Evolutionary conservation across 148 eudicot genomes (phyloP).

Genomic region (Polygonum maritimum): DNA sequence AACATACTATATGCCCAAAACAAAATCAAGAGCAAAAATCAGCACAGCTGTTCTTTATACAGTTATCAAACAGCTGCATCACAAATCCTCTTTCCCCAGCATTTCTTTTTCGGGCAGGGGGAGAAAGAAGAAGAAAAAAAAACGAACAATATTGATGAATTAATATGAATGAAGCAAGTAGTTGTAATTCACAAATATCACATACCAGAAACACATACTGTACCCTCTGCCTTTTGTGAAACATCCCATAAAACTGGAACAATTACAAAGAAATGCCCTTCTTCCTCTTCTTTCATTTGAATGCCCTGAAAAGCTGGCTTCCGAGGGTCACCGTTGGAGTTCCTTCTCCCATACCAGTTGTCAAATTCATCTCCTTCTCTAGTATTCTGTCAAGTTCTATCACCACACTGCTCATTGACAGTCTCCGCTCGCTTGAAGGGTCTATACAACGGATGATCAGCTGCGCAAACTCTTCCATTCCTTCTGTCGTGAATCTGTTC

Average conservation of each 20-base stretch:
- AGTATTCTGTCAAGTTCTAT: constrained; percentile 82
- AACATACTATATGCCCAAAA: not conserved
- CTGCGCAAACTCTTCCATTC: constrained; percentile 83
- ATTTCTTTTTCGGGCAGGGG: not conserved
- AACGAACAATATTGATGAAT: not conserved
- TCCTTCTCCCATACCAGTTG: constrained; percentile 92
- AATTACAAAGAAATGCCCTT: not conserved
- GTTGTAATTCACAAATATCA: not conserved
- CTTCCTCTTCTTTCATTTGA: constrained; percentile 25
- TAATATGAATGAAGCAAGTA: constrained; percentile 5
- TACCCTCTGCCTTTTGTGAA: not conserved
- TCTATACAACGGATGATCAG: constrained; percentile 64
- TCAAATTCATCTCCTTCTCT: constrained; percentile 91
- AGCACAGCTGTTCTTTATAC: constrained; percentile 12
- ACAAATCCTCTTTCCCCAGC: not conserved
- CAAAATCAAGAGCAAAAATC: constrained; percentile 1
- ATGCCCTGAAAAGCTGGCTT: constrained; percentile 88
- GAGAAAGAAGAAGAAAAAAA: not conserved
- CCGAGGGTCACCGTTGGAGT: constrained; percentile 94
- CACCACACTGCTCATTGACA: constrained; percentile 53
- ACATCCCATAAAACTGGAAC: constrained; percentile 1
- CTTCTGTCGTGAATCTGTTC: constrained; percentile 73
- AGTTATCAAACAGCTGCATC: constrained; percentile 10
- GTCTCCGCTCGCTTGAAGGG: constrained; percentile 68
- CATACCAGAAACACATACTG: not conserved